A percentile compares a stretch with the other conserved stretches of the same genome.
These are phyloP conservation scores for Beauveria australis DNA, from an alignment of 2,329 filamentous ascomycete genomes.

Conservation along the genomic window DNA sequence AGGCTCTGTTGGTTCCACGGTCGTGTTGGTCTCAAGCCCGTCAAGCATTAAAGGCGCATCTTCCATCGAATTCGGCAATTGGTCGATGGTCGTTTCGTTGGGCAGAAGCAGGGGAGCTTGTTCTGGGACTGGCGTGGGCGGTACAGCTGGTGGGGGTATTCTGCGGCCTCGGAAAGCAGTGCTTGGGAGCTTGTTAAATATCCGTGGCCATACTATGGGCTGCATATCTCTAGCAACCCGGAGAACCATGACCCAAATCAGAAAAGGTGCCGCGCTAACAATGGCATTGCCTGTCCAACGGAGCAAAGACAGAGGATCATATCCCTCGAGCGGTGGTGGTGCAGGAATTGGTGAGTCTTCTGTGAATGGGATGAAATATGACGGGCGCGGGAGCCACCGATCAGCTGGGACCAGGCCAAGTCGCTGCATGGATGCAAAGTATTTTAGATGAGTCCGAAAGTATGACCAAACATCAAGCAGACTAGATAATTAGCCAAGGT, in stretches of 20 bases:
- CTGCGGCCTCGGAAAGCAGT: slow-evolving; percentile 24
- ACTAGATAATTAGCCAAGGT: slow-evolving; percentile 14
- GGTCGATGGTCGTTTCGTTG: slow-evolving; percentile 14
- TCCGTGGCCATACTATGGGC: slow-evolving; percentile 28
- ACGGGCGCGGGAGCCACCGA: slow-evolving; percentile 34
- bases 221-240: slow-evolving; percentile 29
- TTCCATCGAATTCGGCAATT: slow-evolving; percentile 13
- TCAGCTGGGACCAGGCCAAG: slow-evolving; percentile 36
- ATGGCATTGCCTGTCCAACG: slow-evolving; percentile 35
- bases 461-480: slow-evolving; percentile 30
- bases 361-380: slow-evolving; percentile 49
- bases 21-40: slow-evolving; percentile 20
- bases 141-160: slow-evolving; percentile 15
- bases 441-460: slow-evolving; percentile 40
- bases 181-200: slow-evolving; percentile 33
- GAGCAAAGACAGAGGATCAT: slow-evolving; percentile 30
- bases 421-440: slow-evolving; percentile 45
- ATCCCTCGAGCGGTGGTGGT: slow-evolving; percentile 33
- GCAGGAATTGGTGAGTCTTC: slow-evolving; percentile 40
- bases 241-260: slow-evolving; percentile 36
- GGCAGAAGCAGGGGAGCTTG: slow-evolving; percentile 12
- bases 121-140: slow-evolving; percentile 15
- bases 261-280: slow-evolving; percentile 38
- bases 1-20: slow-evolving; percentile 13
- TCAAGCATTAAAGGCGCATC: slow-evolving; percentile 10